Conservation (phyloP, 1,139 yeast genomes). For the Pichia sp. region DNA sequence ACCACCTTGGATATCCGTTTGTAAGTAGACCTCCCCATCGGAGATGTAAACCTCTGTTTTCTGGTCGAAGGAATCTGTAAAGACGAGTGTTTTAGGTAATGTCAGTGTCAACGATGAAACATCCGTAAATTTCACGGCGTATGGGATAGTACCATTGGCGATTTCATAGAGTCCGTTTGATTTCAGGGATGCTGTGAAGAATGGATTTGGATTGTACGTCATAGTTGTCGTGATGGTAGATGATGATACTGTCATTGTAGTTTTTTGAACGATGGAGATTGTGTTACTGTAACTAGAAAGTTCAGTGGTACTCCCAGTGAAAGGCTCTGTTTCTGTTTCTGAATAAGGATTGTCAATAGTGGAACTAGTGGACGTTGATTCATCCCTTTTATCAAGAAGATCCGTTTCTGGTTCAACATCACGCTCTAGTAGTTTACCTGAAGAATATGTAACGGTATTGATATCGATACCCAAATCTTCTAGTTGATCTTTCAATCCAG, state of each 20-base stretch:
- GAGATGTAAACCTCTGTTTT: conserved; percentile 18
- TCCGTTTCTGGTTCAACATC: neutral
- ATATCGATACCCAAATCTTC: conserved; percentile 9
- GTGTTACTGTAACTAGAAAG: neutral
- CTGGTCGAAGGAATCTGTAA: conserved; percentile 10
- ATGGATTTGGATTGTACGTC: conserved; percentile 1
- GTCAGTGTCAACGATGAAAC: conserved; percentile 27
- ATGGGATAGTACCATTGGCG: conserved; percentile 41
- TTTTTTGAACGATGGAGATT: neutral
- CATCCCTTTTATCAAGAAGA: neutral
- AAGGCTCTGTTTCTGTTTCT: no score
- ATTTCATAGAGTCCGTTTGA: conserved; percentile 18
- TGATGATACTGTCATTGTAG: neutral
- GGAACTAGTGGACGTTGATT: no score
- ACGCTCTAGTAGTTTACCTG: neutral
- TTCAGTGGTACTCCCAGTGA: no score
- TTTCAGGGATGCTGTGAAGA: neutral
- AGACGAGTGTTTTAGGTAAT: conserved; percentile 14
- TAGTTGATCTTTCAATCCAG: conserved; percentile 28
- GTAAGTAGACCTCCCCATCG: conserved; percentile 12
- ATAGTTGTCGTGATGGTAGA: conserved; percentile 1
- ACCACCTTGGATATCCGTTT: conserved; percentile 5
- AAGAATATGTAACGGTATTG: neutral
- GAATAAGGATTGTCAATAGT: no score
- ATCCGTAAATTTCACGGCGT: conserved; percentile 33